phyloP scores from a whole-genome alignment of 805 yeast species.

The Monosporozyma servazzii region DNA sequence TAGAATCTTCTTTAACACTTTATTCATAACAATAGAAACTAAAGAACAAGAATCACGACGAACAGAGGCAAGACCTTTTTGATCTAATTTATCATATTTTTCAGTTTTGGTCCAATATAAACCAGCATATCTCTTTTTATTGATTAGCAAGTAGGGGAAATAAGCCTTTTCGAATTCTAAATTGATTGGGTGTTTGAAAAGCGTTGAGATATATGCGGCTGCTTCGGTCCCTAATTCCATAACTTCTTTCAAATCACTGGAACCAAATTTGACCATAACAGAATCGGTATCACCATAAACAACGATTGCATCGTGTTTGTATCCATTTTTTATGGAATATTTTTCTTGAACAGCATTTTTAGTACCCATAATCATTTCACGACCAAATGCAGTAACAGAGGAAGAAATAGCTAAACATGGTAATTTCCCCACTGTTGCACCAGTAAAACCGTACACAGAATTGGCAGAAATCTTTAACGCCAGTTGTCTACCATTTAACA shows the following conservation, averaged over 20 bases:
- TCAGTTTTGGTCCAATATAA: constrained; percentile 89
- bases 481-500: constrained; percentile 91
- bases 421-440: constrained; percentile 94
- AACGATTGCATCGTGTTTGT: constrained; percentile 75
- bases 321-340: constrained; percentile 76
- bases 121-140: constrained; percentile 96
- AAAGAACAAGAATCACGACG: constrained; percentile 94
- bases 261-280: constrained; percentile 96
- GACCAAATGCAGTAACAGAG: constrained; percentile 90
- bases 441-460: constrained; percentile 97
- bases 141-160: constrained; percentile 86
- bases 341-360: constrained; percentile 75
- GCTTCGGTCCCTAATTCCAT: constrained; percentile 94
- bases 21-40: constrained; percentile 90
- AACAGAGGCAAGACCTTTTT: constrained; percentile 96
- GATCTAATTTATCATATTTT: constrained; percentile 94
- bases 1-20: constrained; percentile 73
- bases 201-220: constrained; percentile 73
- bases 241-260: constrained; percentile 64
- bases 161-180: constrained; percentile 95
- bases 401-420: constrained; percentile 97
- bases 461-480: constrained; percentile 96
- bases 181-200: constrained; percentile 79
- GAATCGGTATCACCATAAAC: constrained; percentile 99
- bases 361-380: constrained; percentile 92